These are phyloP conservation scores for Entrophospora sp. DNA, from an alignment of 192 early-diverging fungal genomes.

Conservation along the genomic window DNA sequence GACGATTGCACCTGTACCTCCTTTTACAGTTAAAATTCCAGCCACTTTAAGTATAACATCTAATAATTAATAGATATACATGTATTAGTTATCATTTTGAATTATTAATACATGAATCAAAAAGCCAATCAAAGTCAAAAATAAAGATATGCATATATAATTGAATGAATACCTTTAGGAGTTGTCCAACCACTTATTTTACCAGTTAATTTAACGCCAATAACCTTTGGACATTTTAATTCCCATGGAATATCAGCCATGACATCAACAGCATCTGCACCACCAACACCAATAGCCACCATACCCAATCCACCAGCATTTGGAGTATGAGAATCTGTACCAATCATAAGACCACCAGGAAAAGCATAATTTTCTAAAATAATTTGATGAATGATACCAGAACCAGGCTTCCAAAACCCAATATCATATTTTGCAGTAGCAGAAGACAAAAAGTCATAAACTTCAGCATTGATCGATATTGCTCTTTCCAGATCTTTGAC, in stretches of 20 bases:
- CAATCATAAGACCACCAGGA: constrained; percentile 93
- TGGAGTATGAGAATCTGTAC: constrained; percentile 97
- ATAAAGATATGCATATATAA: too few relatives aligned
- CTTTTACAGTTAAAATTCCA: constrained; percentile 93
- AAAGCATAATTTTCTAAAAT: constrained; percentile 98
- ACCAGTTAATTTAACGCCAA: constrained; percentile 87
- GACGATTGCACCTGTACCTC: constrained; percentile 93
- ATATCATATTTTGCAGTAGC: constrained; percentile 87
- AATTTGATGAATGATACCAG: constrained; percentile 93
- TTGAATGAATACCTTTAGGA: constrained; percentile 56
- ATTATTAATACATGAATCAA: neutral
- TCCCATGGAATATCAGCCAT: constrained; percentile 99
- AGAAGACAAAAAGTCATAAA: constrained; percentile 84
- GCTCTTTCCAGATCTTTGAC: constrained; percentile 75
- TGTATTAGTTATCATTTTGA: neutral
- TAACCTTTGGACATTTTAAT: constrained; percentile 94
- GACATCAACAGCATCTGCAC: constrained; percentile 98
- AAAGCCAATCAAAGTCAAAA: neutral
- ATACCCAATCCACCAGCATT: constrained; percentile 97
- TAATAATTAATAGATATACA: too few relatives aligned
- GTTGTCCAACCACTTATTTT: constrained; percentile 86
- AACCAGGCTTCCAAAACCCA: constrained; percentile 93
- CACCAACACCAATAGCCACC: constrained; percentile 95
- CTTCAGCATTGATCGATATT: constrained; percentile 84
- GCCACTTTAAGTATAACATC: constrained; percentile 94